These are phyloP conservation scores for Saturnispora besseyi DNA, from an alignment of 805 yeast genomes.

Conservation along the genomic window DNA sequence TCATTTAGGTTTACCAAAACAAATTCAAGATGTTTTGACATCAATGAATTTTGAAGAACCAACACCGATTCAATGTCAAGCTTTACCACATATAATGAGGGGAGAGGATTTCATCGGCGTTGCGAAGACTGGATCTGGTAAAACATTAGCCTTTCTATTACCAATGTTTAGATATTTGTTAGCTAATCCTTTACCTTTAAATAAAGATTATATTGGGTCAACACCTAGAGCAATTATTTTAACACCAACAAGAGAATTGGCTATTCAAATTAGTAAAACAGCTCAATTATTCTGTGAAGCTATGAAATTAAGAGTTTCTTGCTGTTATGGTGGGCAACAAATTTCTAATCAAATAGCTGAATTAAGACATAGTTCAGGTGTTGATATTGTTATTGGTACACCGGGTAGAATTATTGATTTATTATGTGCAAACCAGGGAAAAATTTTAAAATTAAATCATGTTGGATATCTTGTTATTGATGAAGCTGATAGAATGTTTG, in stretches of 20 bases:
- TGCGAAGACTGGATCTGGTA: constrained; percentile 96
- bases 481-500: constrained; percentile 96
- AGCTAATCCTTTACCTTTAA: constrained; percentile 38
- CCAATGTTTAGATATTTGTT: constrained; percentile 80
- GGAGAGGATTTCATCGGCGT: constrained; percentile 89
- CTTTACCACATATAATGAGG: constrained; percentile 81
- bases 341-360: constrained; percentile 75
- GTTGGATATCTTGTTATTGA: constrained; percentile 83
- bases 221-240: constrained; percentile 76
- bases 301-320: constrained; percentile 45
- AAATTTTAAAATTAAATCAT: constrained; percentile 56
- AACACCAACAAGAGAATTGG: constrained; percentile 90
- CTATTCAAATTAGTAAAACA: constrained; percentile 71
- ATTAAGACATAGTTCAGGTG: constrained; percentile 50
- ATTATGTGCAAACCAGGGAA: constrained; percentile 72
- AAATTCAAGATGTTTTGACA: constrained; percentile 44
- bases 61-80: constrained; percentile 85
- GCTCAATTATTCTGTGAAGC: constrained; percentile 47
- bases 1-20: constrained; percentile 67
- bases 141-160: constrained; percentile 77
- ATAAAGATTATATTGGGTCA: constrained; percentile 34
- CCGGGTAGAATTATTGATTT: constrained; percentile 93
- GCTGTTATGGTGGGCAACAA: constrained; percentile 89
- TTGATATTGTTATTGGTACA: constrained; percentile 80
- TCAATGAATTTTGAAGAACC: constrained; percentile 50